Evolutionary conservation across 257 asterid species (phyloP).

Genomic region (Henckelia pumila): DNA sequence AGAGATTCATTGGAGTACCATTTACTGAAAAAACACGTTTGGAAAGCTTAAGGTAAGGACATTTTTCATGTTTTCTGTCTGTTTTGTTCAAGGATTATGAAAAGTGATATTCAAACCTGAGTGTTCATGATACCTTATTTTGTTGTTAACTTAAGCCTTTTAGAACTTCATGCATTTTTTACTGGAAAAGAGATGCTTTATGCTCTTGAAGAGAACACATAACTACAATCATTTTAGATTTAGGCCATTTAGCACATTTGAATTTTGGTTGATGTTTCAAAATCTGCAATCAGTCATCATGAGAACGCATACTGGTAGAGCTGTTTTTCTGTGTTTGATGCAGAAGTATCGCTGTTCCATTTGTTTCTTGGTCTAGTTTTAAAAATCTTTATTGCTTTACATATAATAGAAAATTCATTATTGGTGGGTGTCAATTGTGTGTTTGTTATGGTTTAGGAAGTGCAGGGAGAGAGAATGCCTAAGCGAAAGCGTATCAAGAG

Average conservation of each 20-base stretch:
- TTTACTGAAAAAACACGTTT: background rate
- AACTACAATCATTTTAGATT: background rate
- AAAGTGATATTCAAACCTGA: background rate
- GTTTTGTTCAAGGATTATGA: conserved; percentile 8
- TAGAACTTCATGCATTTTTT: background rate
- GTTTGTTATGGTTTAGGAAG: conserved; percentile 49
- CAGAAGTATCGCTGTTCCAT: background rate
- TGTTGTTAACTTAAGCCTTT: background rate
- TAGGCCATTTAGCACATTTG: background rate
- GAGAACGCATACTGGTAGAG: too few relatives aligned
- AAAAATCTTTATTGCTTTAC: background rate
- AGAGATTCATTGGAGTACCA: background rate
- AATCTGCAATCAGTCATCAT: background rate
- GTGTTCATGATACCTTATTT: background rate
- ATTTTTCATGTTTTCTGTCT: conserved; percentile 8
- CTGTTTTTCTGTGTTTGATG: too few relatives aligned
- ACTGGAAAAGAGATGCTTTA: background rate
- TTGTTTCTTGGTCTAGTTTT: conserved; percentile 9
- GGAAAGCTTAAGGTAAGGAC: background rate
- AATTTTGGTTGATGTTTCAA: background rate
- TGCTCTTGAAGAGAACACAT: background rate
- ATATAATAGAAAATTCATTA: background rate
- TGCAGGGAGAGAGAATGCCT: conserved; percentile 37
- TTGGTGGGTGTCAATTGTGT: conserved; percentile 21
- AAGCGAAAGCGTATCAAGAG: conserved; percentile 62